A percentile compares a stretch with the other conserved stretches of the same genome.
Conservation (phyloP, 2,329 filamentous ascomycete genomes). For the Epichloe aotearoae region DNA sequence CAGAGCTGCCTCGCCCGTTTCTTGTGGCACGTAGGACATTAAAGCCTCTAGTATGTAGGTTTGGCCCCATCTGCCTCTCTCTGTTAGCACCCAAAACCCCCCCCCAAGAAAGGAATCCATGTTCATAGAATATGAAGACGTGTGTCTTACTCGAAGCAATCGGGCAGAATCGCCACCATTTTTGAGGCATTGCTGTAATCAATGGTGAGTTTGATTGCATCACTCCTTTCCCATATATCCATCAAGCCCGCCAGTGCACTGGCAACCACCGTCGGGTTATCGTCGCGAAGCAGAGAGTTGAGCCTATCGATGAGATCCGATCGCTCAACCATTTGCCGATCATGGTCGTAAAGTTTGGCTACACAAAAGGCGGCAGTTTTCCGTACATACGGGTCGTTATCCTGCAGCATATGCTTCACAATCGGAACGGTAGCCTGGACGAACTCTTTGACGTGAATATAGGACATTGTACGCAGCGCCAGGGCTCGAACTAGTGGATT, state of each 20-base stretch:
- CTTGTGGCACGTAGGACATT: constrained; percentile 95
- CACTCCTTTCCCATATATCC: constrained; percentile 97
- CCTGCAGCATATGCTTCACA: constrained; percentile 69
- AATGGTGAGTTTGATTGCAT: constrained; percentile 94
- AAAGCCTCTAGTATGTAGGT: constrained; percentile 96
- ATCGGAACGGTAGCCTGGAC: constrained; percentile 81
- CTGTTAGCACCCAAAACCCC: not conserved
- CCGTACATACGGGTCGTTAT: constrained; percentile 87
- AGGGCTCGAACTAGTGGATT: constrained; percentile 89
- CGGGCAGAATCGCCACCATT: constrained; percentile 88
- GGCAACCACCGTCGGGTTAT: constrained; percentile 94
- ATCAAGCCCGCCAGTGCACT: constrained; percentile 83
- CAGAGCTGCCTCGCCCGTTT: constrained; percentile 73
- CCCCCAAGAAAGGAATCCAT: not conserved
- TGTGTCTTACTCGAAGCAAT: constrained; percentile 78
- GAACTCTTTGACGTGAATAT: constrained; percentile 92
- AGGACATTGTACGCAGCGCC: constrained; percentile 88
- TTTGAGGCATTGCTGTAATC: constrained; percentile 97
- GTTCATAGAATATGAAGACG: not conserved
- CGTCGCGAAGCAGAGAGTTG: constrained; percentile 80
- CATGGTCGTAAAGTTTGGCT: constrained; percentile 95
- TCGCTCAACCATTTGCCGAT: constrained; percentile 74
- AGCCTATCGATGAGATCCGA: constrained; percentile 87
- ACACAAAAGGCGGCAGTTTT: constrained; percentile 96
- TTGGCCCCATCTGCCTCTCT: constrained; percentile 76